These are phyloP conservation scores for Veloporphyrellus conicus DNA, from an alignment of 1,284 basidiomycete genomes.

Conservation along the genomic window DNA sequence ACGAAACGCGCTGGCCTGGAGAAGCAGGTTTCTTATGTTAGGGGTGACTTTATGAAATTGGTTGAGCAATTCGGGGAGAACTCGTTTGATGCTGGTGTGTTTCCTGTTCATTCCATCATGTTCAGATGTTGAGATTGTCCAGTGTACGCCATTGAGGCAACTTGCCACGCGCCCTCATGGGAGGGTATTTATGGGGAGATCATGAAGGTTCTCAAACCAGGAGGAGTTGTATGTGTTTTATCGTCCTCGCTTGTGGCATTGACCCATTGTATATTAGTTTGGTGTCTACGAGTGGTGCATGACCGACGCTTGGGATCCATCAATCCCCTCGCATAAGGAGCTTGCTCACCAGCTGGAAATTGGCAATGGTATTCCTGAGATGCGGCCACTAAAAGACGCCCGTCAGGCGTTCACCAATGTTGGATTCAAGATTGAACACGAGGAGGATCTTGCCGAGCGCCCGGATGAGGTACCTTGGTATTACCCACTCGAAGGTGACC, in stretches of 20 bases:
- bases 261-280: slow-evolving; percentile 53
- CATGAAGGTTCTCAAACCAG: slow-evolving; percentile 92
- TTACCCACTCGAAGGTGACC: slow-evolving; percentile 93
- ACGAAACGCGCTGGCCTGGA: slow-evolving; percentile 77
- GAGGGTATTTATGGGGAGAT: slow-evolving; percentile 96
- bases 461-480: slow-evolving; percentile 87
- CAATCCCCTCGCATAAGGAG: slow-evolving; percentile 83
- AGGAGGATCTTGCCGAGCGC: slow-evolving; percentile 92
- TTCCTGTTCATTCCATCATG: not conserved
- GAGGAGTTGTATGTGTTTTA: slow-evolving; percentile 73
- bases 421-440: slow-evolving; percentile 86
- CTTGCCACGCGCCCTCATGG: slow-evolving; percentile 92
- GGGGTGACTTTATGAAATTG: slow-evolving; percentile 97
- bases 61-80: slow-evolving; percentile 89
- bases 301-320: slow-evolving; percentile 92
- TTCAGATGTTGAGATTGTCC: not conserved
- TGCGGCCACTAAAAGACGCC: slow-evolving; percentile 76
- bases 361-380: slow-evolving; percentile 96
- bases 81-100: slow-evolving; percentile 88
- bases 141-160: slow-evolving; percentile 98
- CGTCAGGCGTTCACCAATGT: slow-evolving; percentile 79
- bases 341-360: slow-evolving; percentile 89
- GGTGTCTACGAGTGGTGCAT: slow-evolving; percentile 99
- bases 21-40: slow-evolving; percentile 75
- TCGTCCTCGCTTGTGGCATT: not conserved